Conservation (phyloP, 2,329 filamentous ascomycete species). For the Hirsutella rhossiliensis region DNA sequence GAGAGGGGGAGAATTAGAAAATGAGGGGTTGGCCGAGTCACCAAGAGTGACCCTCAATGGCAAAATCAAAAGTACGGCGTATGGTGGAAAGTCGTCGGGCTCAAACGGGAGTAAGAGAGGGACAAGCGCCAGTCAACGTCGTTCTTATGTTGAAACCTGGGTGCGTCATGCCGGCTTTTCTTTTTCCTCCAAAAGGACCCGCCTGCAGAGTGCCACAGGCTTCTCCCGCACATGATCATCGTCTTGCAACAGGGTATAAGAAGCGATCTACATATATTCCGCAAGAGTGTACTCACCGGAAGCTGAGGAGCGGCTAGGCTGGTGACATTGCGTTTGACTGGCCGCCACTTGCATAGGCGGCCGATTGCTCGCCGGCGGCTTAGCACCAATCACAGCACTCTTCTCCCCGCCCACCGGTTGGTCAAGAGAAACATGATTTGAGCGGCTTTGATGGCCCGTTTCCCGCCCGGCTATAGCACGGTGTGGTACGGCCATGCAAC, state of each 20-base stretch:
- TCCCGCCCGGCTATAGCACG: too few species aligned
- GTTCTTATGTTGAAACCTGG: background rate
- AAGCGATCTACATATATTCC: background rate
- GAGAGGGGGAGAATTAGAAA: background rate
- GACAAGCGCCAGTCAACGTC: background rate
- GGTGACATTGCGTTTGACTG: background rate
- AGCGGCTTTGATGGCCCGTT: too few species aligned
- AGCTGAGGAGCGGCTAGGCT: background rate
- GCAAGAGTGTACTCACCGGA: background rate
- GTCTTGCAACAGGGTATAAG: background rate
- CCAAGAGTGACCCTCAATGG: background rate
- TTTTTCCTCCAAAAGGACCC: background rate
- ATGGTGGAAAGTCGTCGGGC: too few species aligned
- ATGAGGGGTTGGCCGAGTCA: background rate
- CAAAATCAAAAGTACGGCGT: background rate
- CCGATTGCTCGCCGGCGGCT: background rate
- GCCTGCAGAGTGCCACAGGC: background rate
- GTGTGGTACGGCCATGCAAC: too few species aligned
- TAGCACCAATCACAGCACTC: background rate
- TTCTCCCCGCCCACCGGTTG: background rate
- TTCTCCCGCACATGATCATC: background rate
- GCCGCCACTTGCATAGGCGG: background rate
- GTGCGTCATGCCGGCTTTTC: background rate
- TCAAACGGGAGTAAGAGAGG: background rate
- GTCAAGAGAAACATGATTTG: too few species aligned